These are phyloP conservation scores for Isabelozyma rhagii DNA, from an alignment of 805 yeast genomes.

Conservation along the genomic window DNA sequence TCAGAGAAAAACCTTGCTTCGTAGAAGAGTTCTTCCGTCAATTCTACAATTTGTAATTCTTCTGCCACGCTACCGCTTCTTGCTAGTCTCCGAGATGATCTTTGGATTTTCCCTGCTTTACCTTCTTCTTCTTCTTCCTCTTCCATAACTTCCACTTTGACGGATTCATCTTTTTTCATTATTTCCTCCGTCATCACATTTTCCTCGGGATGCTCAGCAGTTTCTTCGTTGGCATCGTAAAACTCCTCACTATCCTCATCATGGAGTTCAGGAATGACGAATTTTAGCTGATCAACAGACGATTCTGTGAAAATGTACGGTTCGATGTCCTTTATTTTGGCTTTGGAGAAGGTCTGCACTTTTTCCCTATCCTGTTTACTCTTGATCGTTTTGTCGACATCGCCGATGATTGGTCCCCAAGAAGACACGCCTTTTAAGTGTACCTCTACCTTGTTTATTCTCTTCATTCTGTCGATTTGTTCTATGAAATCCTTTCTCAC, in stretches of 20 bases:
- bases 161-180: conserved; percentile 9
- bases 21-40: conserved; percentile 20
- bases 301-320: conserved; percentile 49
- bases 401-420: conserved; percentile 28
- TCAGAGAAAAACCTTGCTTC: conserved; percentile 25
- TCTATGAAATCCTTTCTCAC: conserved; percentile 27
- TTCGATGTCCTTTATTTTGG: conserved; percentile 46
- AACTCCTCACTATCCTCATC: conserved; percentile 13
- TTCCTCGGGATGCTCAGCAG: conserved; percentile 1
- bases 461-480: conserved; percentile 13
- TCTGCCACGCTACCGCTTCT: conserved; percentile 9
- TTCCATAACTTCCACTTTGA: conserved; percentile 14
- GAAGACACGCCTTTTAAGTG: conserved; percentile 1
- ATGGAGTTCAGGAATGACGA: conserved; percentile 12
- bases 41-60: conserved; percentile 17
- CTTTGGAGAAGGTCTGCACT: conserved; percentile 31
- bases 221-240: not conserved
- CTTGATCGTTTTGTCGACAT: conserved; percentile 32
- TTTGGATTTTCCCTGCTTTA: conserved; percentile 13
- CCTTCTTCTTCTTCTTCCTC: conserved; percentile 10
- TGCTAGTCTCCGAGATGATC: conserved; percentile 32
- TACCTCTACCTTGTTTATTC: conserved; percentile 4
- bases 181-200: conserved; percentile 4
- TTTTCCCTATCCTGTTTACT: conserved; percentile 29
- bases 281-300: conserved; percentile 44